A percentile compares a stretch with the other conserved stretches of the same genome.
Evolutionary conservation across 2,329 filamentous ascomycete genomes (phyloP).

Genomic region (Pseudomassariella vexata): DNA sequence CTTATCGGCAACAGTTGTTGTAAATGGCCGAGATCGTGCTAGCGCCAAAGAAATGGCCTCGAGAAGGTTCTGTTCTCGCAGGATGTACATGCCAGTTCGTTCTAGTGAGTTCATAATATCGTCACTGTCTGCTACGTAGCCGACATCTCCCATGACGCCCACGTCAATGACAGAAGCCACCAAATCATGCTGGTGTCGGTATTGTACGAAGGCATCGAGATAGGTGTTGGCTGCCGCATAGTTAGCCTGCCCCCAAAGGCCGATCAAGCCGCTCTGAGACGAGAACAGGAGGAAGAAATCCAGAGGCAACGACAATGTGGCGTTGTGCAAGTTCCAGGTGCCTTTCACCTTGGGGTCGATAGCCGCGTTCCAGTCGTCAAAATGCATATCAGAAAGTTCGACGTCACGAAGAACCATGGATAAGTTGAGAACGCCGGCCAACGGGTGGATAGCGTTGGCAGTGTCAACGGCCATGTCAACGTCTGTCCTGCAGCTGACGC

Average conservation of each 20-base stretch:
- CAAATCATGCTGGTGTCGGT: constrained; percentile 17
- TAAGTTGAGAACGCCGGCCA: too few species aligned
- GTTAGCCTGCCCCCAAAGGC: constrained; percentile 18
- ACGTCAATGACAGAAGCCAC: constrained; percentile 26
- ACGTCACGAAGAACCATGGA: constrained; percentile 21
- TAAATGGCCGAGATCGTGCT: neutral
- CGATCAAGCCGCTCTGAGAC: constrained; percentile 16
- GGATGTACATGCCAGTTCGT: constrained; percentile 1
- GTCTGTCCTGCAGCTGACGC: too few species aligned
- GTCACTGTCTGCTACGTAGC: constrained; percentile 7
- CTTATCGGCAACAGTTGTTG: neutral
- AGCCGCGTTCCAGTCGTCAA: constrained; percentile 14
- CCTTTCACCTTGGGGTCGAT: constrained; percentile 23
- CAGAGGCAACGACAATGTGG: constrained; percentile 8
- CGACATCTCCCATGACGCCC: constrained; percentile 17
- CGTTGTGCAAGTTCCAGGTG: constrained; percentile 21
- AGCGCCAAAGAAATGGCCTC: constrained; percentile 1
- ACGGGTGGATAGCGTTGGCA: too few species aligned
- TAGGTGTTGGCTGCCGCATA: constrained; percentile 28
- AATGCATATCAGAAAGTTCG: constrained; percentile 14
- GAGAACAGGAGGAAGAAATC: constrained; percentile 20
- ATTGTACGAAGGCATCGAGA: constrained; percentile 21
- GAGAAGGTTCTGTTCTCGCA: constrained; percentile 2
- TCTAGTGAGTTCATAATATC: neutral
- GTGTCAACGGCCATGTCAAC: too few species aligned